Conservation (phyloP, 345 rosid genomes). For the Citrus mangshanensis region DNA sequence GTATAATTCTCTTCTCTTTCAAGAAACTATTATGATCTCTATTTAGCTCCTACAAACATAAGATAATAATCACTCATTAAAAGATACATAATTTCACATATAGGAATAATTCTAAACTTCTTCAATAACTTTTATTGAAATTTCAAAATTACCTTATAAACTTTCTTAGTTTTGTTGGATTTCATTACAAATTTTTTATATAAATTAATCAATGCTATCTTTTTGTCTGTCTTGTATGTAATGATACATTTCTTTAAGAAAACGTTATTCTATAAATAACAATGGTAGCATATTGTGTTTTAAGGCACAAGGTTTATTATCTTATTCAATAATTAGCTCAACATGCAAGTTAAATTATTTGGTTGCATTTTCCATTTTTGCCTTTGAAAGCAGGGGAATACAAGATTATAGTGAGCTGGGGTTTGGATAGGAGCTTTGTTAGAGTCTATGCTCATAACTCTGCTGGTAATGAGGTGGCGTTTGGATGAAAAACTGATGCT, state of each 20-base stretch:
- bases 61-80: neutral
- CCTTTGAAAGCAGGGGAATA: conserved; percentile 23
- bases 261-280: no score
- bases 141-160: neutral
- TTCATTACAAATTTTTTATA: neutral
- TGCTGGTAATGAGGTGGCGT: conserved; percentile 21
- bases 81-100: neutral
- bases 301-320: no score
- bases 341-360: neutral
- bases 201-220: no score
- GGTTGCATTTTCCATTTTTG: neutral
- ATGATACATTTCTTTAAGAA: no score
- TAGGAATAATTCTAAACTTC: neutral
- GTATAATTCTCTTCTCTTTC: no score
- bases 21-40: no score
- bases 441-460: conserved; percentile 29
- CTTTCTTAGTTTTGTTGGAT: neutral
- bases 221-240: no score
- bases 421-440: conserved; percentile 15
- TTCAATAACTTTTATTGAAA: neutral
- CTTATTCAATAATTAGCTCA: no score
- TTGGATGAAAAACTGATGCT: conserved; percentile 34
- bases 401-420: conserved; percentile 24
- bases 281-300: no score
- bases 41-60: no score